Base-by-base conservation (phyloP, 2,329 filamentous ascomycete genomes). In the Cryphonectria carpinicola region DNA sequence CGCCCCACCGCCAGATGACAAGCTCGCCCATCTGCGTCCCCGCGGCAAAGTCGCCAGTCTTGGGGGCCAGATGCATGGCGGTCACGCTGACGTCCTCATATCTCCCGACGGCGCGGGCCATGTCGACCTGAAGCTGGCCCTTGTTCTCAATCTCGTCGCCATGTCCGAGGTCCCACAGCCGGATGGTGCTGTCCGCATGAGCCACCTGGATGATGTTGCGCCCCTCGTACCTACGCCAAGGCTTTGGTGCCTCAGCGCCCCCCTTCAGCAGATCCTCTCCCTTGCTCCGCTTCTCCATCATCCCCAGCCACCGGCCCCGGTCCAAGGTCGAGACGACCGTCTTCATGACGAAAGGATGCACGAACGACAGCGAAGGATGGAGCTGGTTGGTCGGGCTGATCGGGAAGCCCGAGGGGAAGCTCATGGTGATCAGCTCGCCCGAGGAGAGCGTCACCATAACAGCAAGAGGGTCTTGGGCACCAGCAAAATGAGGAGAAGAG, bases 371-470 rank as follows among this genome's bases (percentile, higher is more conserved):
- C 2, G 93, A 97, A 0, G 95, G 88, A 77, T 97, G 95, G 7
- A 99, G 86, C 81, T 97, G 93, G 76, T 98, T 97, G 4, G 95
- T 97, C 1, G 96, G 94, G 39, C 91, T 93, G 69, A 98, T 97
- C 0, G 94, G 92, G 79, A 95, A 93, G 39, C 96, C 96, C 64
- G 92, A 96, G 0, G 96, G 96, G 78, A 98, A 98, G 76, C 92
- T 97, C 79, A 98, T 83, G 0, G 95, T 97, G 66, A 97, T 86
- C 39, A 98, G 82, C 81, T 98, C 95, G 32, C 96, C 96, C 1
- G 94, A 97, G 0, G 92, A 90, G 4, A 98, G 84, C 8, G 97
- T 83, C 3, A 90, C 88, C 74, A 99, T 85, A 56, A 97, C 84
- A 32, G 94, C 95, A 70, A 98, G 92, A 0, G 96, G 96, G 78